phyloP scores from a whole-genome alignment of 2,329 filamentous ascomycete genomes.

The Plenodomus biglobosus region DNA sequence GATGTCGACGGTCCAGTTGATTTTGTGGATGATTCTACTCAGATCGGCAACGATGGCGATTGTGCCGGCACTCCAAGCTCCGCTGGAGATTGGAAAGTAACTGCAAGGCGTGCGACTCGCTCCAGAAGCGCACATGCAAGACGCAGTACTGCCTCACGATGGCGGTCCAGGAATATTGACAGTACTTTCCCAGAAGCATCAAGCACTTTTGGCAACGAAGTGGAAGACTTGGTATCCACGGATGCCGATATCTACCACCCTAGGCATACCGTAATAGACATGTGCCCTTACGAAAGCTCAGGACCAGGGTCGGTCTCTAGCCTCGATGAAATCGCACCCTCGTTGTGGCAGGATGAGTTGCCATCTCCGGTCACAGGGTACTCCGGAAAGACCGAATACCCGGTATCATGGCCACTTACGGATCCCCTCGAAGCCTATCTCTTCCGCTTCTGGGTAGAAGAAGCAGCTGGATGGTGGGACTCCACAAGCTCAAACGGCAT shows the following conservation, averaged over 20 bases:
- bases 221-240: neutral
- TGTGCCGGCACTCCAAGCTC: neutral
- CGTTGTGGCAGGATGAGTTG: slow-evolving; percentile 5
- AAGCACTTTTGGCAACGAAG: neutral
- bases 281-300: slow-evolving; percentile 7
- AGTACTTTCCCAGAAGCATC: neutral
- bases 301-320: slow-evolving; percentile 11
- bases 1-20: slow-evolving; percentile 11
- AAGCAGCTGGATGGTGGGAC: slow-evolving; percentile 13
- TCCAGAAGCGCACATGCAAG: neutral
- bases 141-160: neutral
- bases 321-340: slow-evolving; percentile 5
- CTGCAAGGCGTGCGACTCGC: neutral
- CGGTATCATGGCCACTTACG: slow-evolving; percentile 8
- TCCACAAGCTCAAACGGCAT: slow-evolving; percentile 14
- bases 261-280: slow-evolving; percentile 3
- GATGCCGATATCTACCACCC: neutral
- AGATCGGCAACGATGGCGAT: slow-evolving; percentile 15
- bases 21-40: slow-evolving; percentile 21
- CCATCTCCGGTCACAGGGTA: slow-evolving; percentile 1
- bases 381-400: neutral
- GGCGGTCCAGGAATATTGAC: neutral
- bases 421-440: slow-evolving; percentile 16
- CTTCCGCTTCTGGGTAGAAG: slow-evolving; percentile 19
- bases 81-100: neutral